Evolutionary conservation across 305 asterid genomes (phyloP), one percentile per base, ranked within the genome.

Genomic region (Fraxinus angustifolia): DNA sequence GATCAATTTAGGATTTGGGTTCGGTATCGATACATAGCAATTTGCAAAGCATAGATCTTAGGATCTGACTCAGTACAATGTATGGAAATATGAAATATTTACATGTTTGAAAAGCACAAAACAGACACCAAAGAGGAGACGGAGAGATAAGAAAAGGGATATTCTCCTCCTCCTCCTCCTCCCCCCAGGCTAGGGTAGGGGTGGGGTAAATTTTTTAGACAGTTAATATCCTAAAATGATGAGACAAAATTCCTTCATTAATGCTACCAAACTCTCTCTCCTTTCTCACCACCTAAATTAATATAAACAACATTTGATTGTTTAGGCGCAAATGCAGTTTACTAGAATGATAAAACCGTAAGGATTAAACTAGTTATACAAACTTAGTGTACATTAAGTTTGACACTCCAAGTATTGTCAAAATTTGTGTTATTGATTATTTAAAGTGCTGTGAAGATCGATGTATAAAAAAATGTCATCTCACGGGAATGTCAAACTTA

Each of bases 191-290:
- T 7, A 36, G 42, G 10, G 42, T 6, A 36, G 42, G 42, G 42
- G 8, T 36, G 42, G 42, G 42, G 11, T 36, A 11, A 11, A 42
- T 42, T 0, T 42, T 42, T 42, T 42, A 2, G 16, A 42, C 16
- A 42, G n/a, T 42, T 42, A 11, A 11, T 42, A 11, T 42, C n/a
- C 56, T 26, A 73, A 67, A 48, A 50, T n/a, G 62, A 7, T 14
- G n/a, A 50, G 76, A 80, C 75, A 73, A 42, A 77, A 33, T 16
- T 19, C 73, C 82, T 75, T 35, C 60, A n/a, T 34, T 60, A 56
- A 19, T 77, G 45, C 36, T 0, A 5, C 34, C 67, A 38, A 78
- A 78, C 21, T 42, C 53, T 11, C 53, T 42, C 11, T 42, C 53
- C n/a, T 36, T 42, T 42, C 14, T 11, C 53, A 11, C 16, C 50